These are phyloP conservation scores for Trichophyton simii DNA, from an alignment of 2,329 filamentous ascomycete genomes.

Conservation along the genomic window DNA sequence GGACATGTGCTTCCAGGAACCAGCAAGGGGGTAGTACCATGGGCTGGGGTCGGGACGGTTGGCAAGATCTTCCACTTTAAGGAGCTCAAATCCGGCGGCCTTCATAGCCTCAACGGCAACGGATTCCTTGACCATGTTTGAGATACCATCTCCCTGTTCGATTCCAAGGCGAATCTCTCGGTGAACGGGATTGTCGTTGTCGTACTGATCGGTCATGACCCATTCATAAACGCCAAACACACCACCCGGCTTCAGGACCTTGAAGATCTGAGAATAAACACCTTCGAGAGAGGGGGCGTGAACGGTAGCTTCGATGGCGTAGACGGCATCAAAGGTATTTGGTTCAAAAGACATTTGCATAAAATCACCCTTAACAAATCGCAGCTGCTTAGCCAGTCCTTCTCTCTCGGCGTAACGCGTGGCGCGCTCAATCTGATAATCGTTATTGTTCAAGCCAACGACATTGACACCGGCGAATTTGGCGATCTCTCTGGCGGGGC, in stretches of 20 bases:
- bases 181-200: slow-evolving; percentile 76
- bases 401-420: slow-evolving; percentile 72
- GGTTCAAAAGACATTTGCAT: slow-evolving; percentile 98
- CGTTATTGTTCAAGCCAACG: slow-evolving; percentile 94
- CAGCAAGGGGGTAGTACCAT: slow-evolving; percentile 89
- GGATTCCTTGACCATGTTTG: slow-evolving; percentile 84
- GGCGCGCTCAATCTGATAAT: slow-evolving; percentile 97
- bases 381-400: slow-evolving; percentile 63
- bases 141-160: slow-evolving; percentile 90
- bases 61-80: slow-evolving; percentile 77
- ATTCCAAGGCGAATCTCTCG: slow-evolving; percentile 86
- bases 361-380: slow-evolving; percentile 90
- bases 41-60: slow-evolving; percentile 61
- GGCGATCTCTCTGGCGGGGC: slow-evolving; percentile 87
- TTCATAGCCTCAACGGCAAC: slow-evolving; percentile 75
- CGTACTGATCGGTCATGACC: slow-evolving; percentile 94
- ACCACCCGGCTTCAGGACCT: slow-evolving; percentile 89
- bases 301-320: slow-evolving; percentile 93
- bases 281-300: slow-evolving; percentile 84
- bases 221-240: slow-evolving; percentile 97
- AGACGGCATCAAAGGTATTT: slow-evolving; percentile 85
- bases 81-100: slow-evolving; percentile 71
- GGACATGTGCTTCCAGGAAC: slow-evolving; percentile 72
- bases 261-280: slow-evolving; percentile 89
- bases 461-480: slow-evolving; percentile 88